A percentile compares a stretch with the other conserved stretches of the same genome.
These are phyloP conservation scores for Barnettozyma sp. DNA, from an alignment of 805 yeast species.

Conservation along the genomic window DNA sequence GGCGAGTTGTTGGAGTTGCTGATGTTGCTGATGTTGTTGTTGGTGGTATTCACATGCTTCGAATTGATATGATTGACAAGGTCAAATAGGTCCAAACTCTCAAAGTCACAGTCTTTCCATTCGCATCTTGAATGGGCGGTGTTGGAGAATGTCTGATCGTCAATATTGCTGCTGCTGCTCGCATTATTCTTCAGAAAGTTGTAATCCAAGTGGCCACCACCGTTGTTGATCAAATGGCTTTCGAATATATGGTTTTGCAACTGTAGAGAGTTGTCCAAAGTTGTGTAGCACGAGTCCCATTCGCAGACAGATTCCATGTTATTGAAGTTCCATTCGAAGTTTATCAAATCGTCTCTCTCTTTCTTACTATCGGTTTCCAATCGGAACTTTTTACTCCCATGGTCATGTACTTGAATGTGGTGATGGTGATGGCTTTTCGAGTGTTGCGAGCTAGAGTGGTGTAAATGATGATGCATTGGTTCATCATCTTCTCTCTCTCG, in stretches of 20 bases:
- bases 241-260: slow-evolving; percentile 47
- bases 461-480: slow-evolving; percentile 17
- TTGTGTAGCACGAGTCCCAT: slow-evolving; percentile 59
- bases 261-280: slow-evolving; percentile 32
- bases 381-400: slow-evolving; percentile 17
- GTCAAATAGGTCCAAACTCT: slow-evolving; percentile 43
- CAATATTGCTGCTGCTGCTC: no score
- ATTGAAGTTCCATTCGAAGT: slow-evolving; percentile 26
- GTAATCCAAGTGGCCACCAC: slow-evolving; percentile 2
- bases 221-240: slow-evolving; percentile 36
- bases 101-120: slow-evolving; percentile 68
- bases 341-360: slow-evolving; percentile 8
- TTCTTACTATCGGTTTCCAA: not conserved
- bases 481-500: slow-evolving; percentile 17
- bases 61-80: slow-evolving; percentile 55
- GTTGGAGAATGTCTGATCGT: no score
- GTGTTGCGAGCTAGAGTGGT: slow-evolving; percentile 20
- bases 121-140: slow-evolving; percentile 40
- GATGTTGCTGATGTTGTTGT: not conserved
- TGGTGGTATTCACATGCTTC: slow-evolving; percentile 26
- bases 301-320: slow-evolving; percentile 46
- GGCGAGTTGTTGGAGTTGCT: slow-evolving; percentile 1
- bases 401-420: slow-evolving; percentile 31
- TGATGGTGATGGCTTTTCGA: slow-evolving; percentile 33
- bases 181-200: slow-evolving; percentile 10